Conservation (phyloP, 768 basidiomycete genomes). For the Trametes cingulata region DNA sequence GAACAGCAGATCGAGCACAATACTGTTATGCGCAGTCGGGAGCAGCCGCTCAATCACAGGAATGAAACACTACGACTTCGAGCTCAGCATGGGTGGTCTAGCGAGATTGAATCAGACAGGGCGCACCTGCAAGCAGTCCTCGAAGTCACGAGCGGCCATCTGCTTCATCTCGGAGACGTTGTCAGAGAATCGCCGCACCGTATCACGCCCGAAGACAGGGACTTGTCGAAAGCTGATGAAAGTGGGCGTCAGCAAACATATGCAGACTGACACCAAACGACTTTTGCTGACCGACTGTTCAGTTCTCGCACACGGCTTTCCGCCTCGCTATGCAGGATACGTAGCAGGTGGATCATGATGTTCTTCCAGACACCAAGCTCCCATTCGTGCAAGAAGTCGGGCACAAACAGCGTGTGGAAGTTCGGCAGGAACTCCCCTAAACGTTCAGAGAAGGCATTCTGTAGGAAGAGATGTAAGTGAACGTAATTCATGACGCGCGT, state of each 20-base stretch:
- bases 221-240: conserved; percentile 25
- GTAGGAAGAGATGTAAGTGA: too few species aligned
- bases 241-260: neutral
- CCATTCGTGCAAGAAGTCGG: conserved; percentile 44
- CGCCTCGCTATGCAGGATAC: conserved; percentile 29
- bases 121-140: conserved; percentile 25
- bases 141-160: conserved; percentile 31
- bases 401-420: conserved; percentile 25
- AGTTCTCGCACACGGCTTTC: conserved; percentile 5
- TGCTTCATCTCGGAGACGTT: conserved; percentile 28
- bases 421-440: conserved; percentile 29
- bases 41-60: conserved; percentile 6
- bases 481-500: too few species aligned
- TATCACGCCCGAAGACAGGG: conserved; percentile 29
- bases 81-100: neutral
- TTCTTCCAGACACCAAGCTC: conserved; percentile 43
- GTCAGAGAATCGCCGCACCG: conserved; percentile 27
- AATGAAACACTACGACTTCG: neutral
- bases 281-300: conserved; percentile 22
- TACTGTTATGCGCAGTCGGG: neutral
- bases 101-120: neutral
- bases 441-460: conserved; percentile 38
- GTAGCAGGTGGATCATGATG: conserved; percentile 39
- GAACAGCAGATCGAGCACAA: neutral
- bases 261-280: neutral